Evolutionary conservation across 1,284 basidiomycete species (phyloP).

Genomic region (Volvariella volvacea): DNA sequence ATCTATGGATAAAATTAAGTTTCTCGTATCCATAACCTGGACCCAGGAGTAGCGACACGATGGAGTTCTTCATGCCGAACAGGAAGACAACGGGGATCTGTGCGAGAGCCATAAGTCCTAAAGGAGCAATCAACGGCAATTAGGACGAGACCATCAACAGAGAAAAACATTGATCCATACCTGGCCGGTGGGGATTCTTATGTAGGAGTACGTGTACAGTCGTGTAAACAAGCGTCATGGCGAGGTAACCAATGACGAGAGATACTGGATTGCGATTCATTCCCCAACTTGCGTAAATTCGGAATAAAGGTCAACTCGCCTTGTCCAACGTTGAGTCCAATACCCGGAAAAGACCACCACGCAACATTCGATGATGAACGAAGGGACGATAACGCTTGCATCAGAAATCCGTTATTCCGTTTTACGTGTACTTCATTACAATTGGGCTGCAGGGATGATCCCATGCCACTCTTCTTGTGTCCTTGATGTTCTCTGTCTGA

Average conservation of each 20-base stretch:
- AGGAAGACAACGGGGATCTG: constrained; percentile 76
- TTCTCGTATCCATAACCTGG: constrained; percentile 72
- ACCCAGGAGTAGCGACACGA: constrained; percentile 62
- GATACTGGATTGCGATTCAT: constrained; percentile 28
- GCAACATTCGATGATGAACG: constrained; percentile 10
- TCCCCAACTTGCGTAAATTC: background rate
- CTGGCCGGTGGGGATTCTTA: constrained; percentile 66
- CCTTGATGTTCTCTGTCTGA: constrained; percentile 3
- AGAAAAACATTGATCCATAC: constrained; percentile 14
- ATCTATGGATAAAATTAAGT: constrained; percentile 74
- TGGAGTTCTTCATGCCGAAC: constrained; percentile 73
- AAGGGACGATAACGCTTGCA: too few species aligned
- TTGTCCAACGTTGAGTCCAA: constrained; percentile 45
- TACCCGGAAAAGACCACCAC: constrained; percentile 28
- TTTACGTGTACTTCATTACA: too few species aligned
- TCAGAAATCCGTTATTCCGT: too few species aligned
- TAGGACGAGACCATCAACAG: too few species aligned
- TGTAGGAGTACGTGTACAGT: constrained; percentile 42
- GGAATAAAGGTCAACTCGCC: constrained; percentile 23
- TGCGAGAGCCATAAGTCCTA: constrained; percentile 56
- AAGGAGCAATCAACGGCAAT: background rate
- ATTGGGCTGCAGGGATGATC: too few species aligned
- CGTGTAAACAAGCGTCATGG: constrained; percentile 47
- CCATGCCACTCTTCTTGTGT: too few species aligned
- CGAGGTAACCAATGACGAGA: constrained; percentile 44